Percentiles rank a stretch among this genome's conserved stretches.
These are phyloP conservation scores for Picea abies DNA, from an alignment of 83 land plant species.

Conservation along the genomic window DNA sequence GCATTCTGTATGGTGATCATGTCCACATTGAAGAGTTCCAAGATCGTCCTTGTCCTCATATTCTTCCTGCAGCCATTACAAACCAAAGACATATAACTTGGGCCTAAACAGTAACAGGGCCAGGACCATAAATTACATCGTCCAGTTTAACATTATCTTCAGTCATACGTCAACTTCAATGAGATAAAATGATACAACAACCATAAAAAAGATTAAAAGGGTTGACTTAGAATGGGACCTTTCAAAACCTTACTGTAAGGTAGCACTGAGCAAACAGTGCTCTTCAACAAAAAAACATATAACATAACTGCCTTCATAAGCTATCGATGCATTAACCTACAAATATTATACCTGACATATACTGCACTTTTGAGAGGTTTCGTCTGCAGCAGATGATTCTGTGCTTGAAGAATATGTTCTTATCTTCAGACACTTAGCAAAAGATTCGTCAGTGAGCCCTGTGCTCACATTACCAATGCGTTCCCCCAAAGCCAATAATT, in stretches of 20 bases:
- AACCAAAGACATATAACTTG: neutral
- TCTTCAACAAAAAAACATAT: neutral
- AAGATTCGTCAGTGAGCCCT: slow-evolving; percentile 42
- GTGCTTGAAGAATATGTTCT: slow-evolving; percentile 7
- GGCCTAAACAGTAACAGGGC: neutral
- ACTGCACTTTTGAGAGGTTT: slow-evolving; percentile 25
- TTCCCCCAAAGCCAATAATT: slow-evolving; percentile 46
- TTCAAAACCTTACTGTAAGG: neutral
- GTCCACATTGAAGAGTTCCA: slow-evolving; percentile 55
- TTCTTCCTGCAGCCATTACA: slow-evolving; percentile 48
- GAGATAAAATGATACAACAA: neutral
- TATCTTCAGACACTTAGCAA: slow-evolving; percentile 27
- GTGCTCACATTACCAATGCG: slow-evolving; percentile 53
- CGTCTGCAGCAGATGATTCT: slow-evolving; percentile 14
- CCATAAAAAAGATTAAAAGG: neutral
- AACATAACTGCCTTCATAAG: neutral
- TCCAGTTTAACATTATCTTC: neutral
- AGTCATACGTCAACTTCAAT: neutral
- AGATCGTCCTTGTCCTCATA: slow-evolving; percentile 46
- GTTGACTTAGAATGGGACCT: neutral
- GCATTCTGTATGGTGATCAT: slow-evolving; percentile 56
- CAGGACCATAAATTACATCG: neutral
- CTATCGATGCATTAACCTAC: neutral
- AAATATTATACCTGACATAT: slow-evolving; percentile 44
- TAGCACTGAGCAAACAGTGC: no score